Conservation (phyloP, 345 rosid species). For the Cochlearia excelsa region DNA sequence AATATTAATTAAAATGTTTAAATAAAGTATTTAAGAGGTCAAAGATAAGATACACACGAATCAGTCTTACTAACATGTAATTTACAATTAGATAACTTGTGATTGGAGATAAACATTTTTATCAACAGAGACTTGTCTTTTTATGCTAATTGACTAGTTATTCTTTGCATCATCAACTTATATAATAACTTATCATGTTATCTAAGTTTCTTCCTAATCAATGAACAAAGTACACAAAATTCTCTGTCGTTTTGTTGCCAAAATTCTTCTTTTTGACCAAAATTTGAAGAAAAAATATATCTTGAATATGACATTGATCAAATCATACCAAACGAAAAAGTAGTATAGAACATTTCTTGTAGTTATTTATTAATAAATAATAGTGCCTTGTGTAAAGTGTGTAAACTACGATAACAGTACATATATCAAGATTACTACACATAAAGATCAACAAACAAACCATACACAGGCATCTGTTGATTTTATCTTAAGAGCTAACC, state of each 20-base stretch:
- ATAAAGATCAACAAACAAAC: too few relatives aligned
- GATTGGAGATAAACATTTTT: neutral
- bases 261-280: too few relatives aligned
- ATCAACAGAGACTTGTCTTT: slow-evolving; percentile 21
- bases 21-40: slow-evolving; percentile 2
- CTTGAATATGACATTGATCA: neutral
- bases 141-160: slow-evolving; percentile 19
- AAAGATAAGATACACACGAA: neutral
- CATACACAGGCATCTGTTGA: neutral
- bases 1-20: neutral
- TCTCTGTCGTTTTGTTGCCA: slow-evolving; percentile 5
- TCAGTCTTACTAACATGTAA: too few relatives aligned
- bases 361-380: neutral
- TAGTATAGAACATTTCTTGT: neutral
- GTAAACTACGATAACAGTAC: too few relatives aligned
- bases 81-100: neutral
- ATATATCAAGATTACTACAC: too few relatives aligned
- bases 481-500: neutral
- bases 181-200: slow-evolving; percentile 18
- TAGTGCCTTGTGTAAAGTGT: too few relatives aligned
- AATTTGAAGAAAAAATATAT: neutral
- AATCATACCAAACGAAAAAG: neutral
- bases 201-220: slow-evolving; percentile 24
- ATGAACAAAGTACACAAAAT: neutral
- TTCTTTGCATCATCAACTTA: slow-evolving; percentile 24